Base-by-base conservation (phyloP, 352 stramenopile species). In the Phytophthora citrophthora region DNA sequence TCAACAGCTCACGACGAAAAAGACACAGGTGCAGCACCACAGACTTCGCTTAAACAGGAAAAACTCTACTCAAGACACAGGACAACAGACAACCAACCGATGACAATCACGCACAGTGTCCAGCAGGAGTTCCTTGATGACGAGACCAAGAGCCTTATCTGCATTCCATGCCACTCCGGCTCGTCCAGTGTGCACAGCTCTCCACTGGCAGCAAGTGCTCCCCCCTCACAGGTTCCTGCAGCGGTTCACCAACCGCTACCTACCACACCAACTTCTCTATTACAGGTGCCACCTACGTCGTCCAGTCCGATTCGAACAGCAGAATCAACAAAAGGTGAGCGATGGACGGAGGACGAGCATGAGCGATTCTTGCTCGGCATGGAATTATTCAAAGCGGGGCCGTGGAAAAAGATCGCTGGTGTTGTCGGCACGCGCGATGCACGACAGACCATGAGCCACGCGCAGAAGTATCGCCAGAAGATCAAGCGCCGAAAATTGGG, bases 391-490 rank as follows among this genome's bases (percentile, higher is more conserved):
- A 76, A 78, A 5, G 62, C 66, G 0, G 79, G 76, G 1, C 74
- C 76, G 2, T 88, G 79, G 76, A 74, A 77, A 50, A 55, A 68
- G 24, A 83, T 88, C 50, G 72, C 79, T 7, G 56, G 51, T 26
- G 70, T 74, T 31, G 76, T 88, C 0, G 69, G 79, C 39, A 86
- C 78, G 0, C 71, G 74, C 13, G 79, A 80, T n/a, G 57, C 70
- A 6, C 65, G 76, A 6, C 79, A 84, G 54, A 85, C 72, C 8
- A 84, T 86, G 76, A 81, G 72, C n/a, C 76, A 88, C 36, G 76
- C 73, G 5, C 78, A 88, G 31, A 88, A 88, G 51, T 83, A 83
- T 60, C 70, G 78, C 5, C 72, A 87, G 48, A 76, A 77, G 54
- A 83, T 87, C 39, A 65, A 68, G 16, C 77, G 77, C 47, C 65